Evolutionary conservation across 2,329 filamentous ascomycete species (phyloP), one percentile per base, ranked within the genome.

Genomic region (Phialophora macrospora): DNA sequence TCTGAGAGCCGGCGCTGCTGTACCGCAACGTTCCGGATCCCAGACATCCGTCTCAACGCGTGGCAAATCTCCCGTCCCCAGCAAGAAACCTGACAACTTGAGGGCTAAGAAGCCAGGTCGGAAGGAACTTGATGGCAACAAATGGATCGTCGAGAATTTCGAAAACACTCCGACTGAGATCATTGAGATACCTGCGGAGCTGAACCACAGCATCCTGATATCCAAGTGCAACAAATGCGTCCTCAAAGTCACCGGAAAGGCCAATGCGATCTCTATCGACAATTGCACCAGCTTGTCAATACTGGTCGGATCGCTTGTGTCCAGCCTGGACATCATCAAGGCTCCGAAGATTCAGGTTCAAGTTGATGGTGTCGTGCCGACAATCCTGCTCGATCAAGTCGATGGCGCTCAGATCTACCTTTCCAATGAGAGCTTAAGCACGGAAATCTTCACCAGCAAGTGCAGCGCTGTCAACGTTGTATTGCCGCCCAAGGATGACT

Each of bases 81-180:
- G 88, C 71, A 94, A 92, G 80, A 93, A 93, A 79, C 91, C 91
- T 2, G 89, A 94, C 78, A 92, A 86, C 77, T 91, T 95, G 90
- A 88, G 91, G 57, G 84, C 87, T 32, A 93, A 93, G 83, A 95
- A 93, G 80, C 90, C 90, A 60, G 83, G 90, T 11, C 89, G 87
- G 76, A 92, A 90, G 82, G 89, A 90, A 69, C 85, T 95, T 1
- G 89, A 93, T 67, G 90, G 90, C 61, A 97, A 92, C 80, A 98
- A 98, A 79, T 99, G 95, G 95, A 87, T 90, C 64, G 87, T 99
- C 73, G 95, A 98, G 84, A 95, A 99, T 81, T 98, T 88, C 74
- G 95, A 99, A 59, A 91, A 89, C 67, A 80, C 82, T 60, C 86
- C 88, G 66, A 59, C 83, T 2, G 83, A 88, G 17, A 88, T 93